Base-by-base conservation (phyloP, 1,284 basidiomycete species). In the Bondarzewia mesenterica region DNA sequence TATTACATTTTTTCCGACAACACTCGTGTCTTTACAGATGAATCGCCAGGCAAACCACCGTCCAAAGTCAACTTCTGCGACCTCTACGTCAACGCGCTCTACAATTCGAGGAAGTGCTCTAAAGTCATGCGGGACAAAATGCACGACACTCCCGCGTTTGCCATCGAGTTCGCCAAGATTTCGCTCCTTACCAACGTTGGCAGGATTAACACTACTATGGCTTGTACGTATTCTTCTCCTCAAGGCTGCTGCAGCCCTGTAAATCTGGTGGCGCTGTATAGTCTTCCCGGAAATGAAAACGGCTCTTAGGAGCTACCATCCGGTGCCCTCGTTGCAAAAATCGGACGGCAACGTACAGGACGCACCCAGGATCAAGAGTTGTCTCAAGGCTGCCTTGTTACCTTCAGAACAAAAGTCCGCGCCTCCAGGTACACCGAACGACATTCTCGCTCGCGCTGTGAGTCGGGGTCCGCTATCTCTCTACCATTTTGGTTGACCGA, bases 131-230 rank as follows among this genome's bases (percentile, higher is more conserved):
- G 87, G 60, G 87, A 93, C 61, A 92, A 90, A 65, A 85, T 93
- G 74, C 61, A 79, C 41, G 84, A 88, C 48, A 85, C 79, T 2
- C 85, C 86, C 27, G 78, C 79, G 15, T 94, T 91, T 63, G 86
- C 82, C 3, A 71, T 83, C 49, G 90, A 92, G 64, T 81, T 92
- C 55, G 86, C 82, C 45, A 93, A 89, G 70, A 78, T 93, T 40
- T 86, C 88, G 38, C 71, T 95, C 23, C 73, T 95, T 41, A 89
- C 92, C 44, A 95, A 95, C 59, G 85, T 93, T 44, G 92, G 92
- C n/a, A 74, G 91, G 50, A 90, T 95, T 63, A 95, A 94, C 62
- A 94, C 92, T 21, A 94, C 93, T 26, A 85, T 93, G 77, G 92
- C 92, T 50, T 94, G 89, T 91, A 63, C 72, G 83, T 69, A 7